A percentile compares a stretch with the other conserved stretches of the same genome.
Evolutionary conservation across 805 yeast genomes (phyloP).

Genomic region (Saccharomycopsis selenospora): DNA sequence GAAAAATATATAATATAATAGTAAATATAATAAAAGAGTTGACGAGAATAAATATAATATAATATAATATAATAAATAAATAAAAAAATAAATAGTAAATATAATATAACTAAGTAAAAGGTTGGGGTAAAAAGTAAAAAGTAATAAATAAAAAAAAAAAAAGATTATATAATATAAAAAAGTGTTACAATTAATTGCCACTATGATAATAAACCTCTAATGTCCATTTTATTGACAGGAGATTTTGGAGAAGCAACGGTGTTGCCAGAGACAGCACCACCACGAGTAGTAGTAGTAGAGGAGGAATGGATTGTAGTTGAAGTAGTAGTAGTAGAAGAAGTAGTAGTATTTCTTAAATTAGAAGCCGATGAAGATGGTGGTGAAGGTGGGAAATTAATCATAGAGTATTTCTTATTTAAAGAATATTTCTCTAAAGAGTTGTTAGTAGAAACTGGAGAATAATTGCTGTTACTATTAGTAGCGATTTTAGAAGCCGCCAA

Average conservation of each 20-base stretch:
- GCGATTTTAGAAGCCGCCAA: slow-evolving; percentile 8
- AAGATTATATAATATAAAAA: not conserved
- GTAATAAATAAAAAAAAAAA: not conserved
- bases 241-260: not conserved
- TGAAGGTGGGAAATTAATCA: not conserved
- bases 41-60: not conserved
- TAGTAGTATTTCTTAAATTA: too few relatives aligned
- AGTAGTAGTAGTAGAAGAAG: not conserved
- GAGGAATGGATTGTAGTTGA: not conserved
- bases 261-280: too few relatives aligned
- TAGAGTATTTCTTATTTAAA: not conserved
- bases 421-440: slow-evolving; percentile 1
- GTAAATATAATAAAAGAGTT: not conserved
- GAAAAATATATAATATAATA: slow-evolving; percentile 2
- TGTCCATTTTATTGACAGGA: slow-evolving; percentile 13
- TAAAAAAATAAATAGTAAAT: not conserved
- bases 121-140: not conserved
- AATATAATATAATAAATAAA: not conserved
- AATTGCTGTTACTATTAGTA: not conserved
- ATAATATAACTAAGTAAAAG: not conserved
- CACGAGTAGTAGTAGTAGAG: too few relatives aligned
- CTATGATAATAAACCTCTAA: slow-evolving; percentile 16
- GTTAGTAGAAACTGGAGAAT: too few relatives aligned
- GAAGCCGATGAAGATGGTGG: not conserved
- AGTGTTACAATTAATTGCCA: not conserved